Base-by-base conservation (phyloP, 108 stramenopile genomes). In the Skeletonema marinoi region DNA sequence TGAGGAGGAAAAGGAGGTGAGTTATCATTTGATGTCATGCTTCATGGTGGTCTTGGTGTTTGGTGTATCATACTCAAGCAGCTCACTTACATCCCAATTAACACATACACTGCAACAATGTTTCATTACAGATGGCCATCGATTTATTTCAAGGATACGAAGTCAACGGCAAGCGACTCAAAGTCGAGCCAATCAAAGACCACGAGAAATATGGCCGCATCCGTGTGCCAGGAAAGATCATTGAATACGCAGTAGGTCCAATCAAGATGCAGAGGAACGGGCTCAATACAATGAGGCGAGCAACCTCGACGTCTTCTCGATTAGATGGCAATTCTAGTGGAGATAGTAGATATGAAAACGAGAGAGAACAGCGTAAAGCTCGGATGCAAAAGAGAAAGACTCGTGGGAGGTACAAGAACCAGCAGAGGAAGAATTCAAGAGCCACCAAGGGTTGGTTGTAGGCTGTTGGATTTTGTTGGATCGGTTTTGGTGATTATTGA, bases 1-100 rank as follows among this genome's bases (percentile, higher is more conserved):
- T 36, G 85, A 87, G 48, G 87, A 87, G 71, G 91, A 92, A 56
- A 90, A 87, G 71, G 91, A 90, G 79, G 91, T 91, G 70, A 75
- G 89, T 61, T 66, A 32, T 21, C 30, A 21, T 61, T 38, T 60
- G 35, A 3, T 68, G 56, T 56, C 50, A 60, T 56, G 14, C 12
- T 50, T 66, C 12, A 11, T 41, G 39, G 16, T 68, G 38, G 3
- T 51, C 72, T 31, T 14, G 6, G 54, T 65, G 3, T 46, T 39
- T 64, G 44, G 3, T n/a, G 44, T n/a, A 46, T 46, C 44, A 16
- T 46, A 36, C 4, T 6, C 6, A 5, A 4, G 14, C 4, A 46
- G 46, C 54, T 60, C 29, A 41, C 31, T 39, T 41, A 41, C 25
- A 25, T 7, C 11, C 17, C 21, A 44, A 42, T 19, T 6, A 61